These are phyloP conservation scores for Pythium phragmiticola DNA, from an alignment of 352 stramenopile genomes.

Conservation along the genomic window DNA sequence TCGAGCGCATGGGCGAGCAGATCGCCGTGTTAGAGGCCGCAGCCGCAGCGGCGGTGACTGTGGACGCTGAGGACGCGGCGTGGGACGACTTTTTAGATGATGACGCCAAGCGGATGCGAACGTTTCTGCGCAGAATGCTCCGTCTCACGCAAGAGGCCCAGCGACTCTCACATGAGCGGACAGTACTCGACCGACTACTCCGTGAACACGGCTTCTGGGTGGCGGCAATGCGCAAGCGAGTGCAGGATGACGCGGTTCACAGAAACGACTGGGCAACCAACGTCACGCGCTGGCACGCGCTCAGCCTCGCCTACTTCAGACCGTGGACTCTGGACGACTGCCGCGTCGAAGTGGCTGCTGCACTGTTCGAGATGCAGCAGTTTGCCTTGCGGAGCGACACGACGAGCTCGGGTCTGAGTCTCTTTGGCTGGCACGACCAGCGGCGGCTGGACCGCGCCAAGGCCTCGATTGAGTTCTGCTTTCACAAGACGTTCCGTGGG, in stretches of 20 bases:
- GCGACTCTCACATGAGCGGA: neutral
- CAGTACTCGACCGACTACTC: slow-evolving; percentile 4
- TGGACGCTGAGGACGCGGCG: slow-evolving; percentile 10
- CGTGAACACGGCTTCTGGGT: slow-evolving; percentile 10
- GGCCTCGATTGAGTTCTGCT: slow-evolving; percentile 17
- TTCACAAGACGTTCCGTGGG: slow-evolving; percentile 18
- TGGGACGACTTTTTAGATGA: slow-evolving; percentile 25
- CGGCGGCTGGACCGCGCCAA: neutral
- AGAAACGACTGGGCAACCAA: neutral
- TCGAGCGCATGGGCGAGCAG: slow-evolving; percentile 11
- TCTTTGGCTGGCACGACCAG: slow-evolving; percentile 22
- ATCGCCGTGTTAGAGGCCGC: slow-evolving; percentile 8
- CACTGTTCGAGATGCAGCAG: slow-evolving; percentile 12
- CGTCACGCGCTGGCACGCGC: slow-evolving; percentile 7
- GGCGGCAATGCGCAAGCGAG: neutral
- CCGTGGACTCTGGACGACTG: slow-evolving; percentile 7
- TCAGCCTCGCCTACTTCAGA: slow-evolving; percentile 8
- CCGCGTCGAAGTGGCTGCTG: slow-evolving; percentile 1
- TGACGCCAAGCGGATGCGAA: slow-evolving; percentile 12
- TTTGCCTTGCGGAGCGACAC: slow-evolving; percentile 10
- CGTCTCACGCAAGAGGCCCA: neutral
- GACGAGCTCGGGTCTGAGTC: slow-evolving; percentile 10
- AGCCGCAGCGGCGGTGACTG: neutral
- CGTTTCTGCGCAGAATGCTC: slow-evolving; percentile 4
- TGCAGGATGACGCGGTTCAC: neutral